Percentiles rank a stretch among this genome's conserved stretches.
phyloP scores from a whole-genome alignment of 805 yeast genomes.

The Candida namnaoensis region DNA sequence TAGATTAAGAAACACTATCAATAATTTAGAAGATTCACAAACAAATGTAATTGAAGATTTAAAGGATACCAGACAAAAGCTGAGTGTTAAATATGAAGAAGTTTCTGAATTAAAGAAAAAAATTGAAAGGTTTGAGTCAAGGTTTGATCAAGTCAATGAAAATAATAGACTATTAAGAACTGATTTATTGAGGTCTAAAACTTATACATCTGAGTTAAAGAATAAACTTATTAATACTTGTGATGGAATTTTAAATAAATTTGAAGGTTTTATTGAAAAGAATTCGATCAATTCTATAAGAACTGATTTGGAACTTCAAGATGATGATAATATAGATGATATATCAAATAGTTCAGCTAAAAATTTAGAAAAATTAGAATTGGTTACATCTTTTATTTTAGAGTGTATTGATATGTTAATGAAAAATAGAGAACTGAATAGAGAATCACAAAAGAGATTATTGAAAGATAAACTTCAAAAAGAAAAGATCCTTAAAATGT shows the following conservation, averaged over 20 bases:
- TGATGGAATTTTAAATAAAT: constrained; percentile 2
- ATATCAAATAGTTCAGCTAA: not conserved
- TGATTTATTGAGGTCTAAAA: constrained; percentile 4
- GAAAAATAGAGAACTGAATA: not conserved
- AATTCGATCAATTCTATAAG: constrained; percentile 5
- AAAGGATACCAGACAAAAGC: constrained; percentile 3
- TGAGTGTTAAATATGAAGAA: constrained; percentile 7
- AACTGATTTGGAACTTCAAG: constrained; percentile 2
- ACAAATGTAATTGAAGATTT: not conserved
- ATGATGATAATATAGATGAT: not conserved
- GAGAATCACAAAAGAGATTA: not conserved
- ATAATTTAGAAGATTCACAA: not conserved
- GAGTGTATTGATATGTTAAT: not conserved
- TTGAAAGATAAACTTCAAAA: not conserved
- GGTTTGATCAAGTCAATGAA: constrained; percentile 1
- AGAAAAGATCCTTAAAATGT: not conserved
- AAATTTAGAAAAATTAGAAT: not conserved
- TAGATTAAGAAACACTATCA: constrained; percentile 2
- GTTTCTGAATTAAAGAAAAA: constrained; percentile 1
- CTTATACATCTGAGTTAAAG: constrained; percentile 6
- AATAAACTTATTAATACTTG: constrained; percentile 3
- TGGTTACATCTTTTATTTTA: not conserved
- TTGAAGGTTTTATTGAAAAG: constrained; percentile 11
- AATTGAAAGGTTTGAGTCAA: not conserved
- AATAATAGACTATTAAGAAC: constrained; percentile 4